Evolutionary conservation across 2,329 filamentous ascomycete species (phyloP).

Genomic region (Fusarium sp.): DNA sequence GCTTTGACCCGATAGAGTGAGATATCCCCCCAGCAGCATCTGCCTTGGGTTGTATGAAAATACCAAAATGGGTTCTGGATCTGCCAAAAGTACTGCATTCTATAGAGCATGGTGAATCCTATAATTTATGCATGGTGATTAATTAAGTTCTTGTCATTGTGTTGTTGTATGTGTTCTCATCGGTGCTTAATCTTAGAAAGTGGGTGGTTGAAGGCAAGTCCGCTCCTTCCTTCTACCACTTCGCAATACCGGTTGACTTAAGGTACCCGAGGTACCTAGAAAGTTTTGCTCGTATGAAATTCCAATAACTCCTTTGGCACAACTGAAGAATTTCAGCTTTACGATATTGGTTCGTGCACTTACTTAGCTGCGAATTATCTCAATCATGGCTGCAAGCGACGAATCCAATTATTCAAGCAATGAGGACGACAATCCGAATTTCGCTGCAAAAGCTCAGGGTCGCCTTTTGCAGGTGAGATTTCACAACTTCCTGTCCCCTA

Average conservation of each 20-base stretch:
- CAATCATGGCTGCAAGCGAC: slow-evolving; percentile 30
- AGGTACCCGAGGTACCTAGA: neutral
- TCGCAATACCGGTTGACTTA: neutral
- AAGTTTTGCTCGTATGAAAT: neutral
- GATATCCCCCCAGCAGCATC: slow-evolving; percentile 47
- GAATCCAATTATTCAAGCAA: slow-evolving; percentile 29
- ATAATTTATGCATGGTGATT: slow-evolving; percentile 13
- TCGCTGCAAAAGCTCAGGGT: slow-evolving; percentile 45
- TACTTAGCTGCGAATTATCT: neutral
- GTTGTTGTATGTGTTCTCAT: neutral
- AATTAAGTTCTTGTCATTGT: neutral
- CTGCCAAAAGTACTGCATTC: slow-evolving; percentile 38
- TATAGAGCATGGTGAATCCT: slow-evolving; percentile 23
- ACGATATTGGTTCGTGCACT: neutral
- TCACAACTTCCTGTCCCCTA: neutral
- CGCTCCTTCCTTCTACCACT: slow-evolving; percentile 14
- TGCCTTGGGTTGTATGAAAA: slow-evolving; percentile 52
- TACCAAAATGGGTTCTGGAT: slow-evolving; percentile 48
- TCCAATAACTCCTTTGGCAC: neutral
- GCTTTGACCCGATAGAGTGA: slow-evolving; percentile 68
- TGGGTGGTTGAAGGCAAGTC: neutral
- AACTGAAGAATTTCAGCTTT: neutral
- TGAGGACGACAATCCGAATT: slow-evolving; percentile 40
- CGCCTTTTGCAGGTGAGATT: slow-evolving; percentile 43
- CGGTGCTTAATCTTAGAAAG: neutral